These are phyloP conservation scores for Gnomoniopsis sp. DNA, from an alignment of 2,329 filamentous ascomycete species.

Conservation along the genomic window DNA sequence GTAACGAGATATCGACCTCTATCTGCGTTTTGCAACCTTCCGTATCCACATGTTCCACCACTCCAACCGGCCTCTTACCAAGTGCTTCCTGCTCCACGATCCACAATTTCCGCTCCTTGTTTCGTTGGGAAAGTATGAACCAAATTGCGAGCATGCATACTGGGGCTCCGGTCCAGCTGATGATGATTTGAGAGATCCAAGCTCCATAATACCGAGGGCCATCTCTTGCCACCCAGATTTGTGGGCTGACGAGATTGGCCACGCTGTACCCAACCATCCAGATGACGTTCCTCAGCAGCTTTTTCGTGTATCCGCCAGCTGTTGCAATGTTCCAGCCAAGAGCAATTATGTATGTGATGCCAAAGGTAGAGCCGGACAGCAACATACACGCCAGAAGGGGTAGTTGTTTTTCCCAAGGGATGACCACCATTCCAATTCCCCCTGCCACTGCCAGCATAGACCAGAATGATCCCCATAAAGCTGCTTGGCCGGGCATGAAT, in stretches of 20 bases:
- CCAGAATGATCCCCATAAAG: conserved; percentile 29
- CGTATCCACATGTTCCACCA: conserved; percentile 29
- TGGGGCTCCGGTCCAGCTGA: conserved; percentile 34
- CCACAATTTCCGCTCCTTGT: conserved; percentile 28
- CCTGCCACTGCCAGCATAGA: conserved; percentile 28
- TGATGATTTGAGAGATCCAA: conserved; percentile 29
- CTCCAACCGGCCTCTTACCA: conserved; percentile 15
- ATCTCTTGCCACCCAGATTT: conserved; percentile 26
- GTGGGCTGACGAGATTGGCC: conserved; percentile 27
- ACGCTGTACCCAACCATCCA: conserved; percentile 28
- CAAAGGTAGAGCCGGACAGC: conserved; percentile 28
- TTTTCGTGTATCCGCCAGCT: conserved; percentile 29
- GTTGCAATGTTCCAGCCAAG: conserved; percentile 36
- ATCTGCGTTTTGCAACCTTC: conserved; percentile 25
- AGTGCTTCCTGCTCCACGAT: conserved; percentile 24
- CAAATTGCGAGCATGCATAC: conserved; percentile 31
- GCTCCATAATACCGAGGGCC: conserved; percentile 30
- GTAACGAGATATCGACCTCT: conserved; percentile 33
- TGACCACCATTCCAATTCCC: conserved; percentile 29
- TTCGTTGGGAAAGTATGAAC: conserved; percentile 29
- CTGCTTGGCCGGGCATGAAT: conserved; percentile 28
- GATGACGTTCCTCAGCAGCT: conserved; percentile 28
- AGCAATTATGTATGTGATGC: conserved; percentile 33
- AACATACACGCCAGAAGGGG: conserved; percentile 29
- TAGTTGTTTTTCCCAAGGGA: conserved; percentile 28